A percentile compares a stretch with the other conserved stretches of the same genome.
Conservation (phyloP, 208 protist genomes). For the Plasmodiophora brassicae region DNA sequence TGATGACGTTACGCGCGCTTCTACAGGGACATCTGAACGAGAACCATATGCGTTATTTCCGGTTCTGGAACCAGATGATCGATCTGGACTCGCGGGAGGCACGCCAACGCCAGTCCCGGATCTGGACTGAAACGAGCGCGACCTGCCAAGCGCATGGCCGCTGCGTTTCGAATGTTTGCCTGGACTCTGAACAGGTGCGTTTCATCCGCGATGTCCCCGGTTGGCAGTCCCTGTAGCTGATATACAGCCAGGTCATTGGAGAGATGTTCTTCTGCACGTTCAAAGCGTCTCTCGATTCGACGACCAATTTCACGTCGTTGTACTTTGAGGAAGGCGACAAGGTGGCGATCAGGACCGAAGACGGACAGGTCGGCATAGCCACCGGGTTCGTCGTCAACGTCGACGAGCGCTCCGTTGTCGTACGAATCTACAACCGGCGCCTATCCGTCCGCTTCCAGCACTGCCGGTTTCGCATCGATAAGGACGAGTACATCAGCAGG, state of each 20-base stretch:
- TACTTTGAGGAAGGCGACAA: constrained; percentile 11
- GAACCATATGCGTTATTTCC: background rate
- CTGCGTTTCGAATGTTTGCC: background rate
- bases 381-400: background rate
- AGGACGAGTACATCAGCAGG: constrained; percentile 14
- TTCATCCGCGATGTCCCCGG: too few species aligned
- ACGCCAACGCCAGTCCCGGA: background rate
- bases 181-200: too few species aligned
- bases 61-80: constrained; percentile 24
- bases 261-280: too few species aligned
- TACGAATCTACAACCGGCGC: background rate
- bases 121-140: background rate
- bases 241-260: too few species aligned
- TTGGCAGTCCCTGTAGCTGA: too few species aligned
- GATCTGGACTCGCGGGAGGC: background rate
- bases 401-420: background rate
- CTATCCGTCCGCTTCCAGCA: background rate
- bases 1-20: background rate
- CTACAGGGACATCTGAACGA: background rate
- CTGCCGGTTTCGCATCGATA: background rate
- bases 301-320: background rate
- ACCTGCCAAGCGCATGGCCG: background rate
- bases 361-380: background rate
- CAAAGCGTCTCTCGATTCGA: too few species aligned
- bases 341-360: background rate